Percentiles rank a stretch among this genome's conserved stretches.
These are phyloP conservation scores for Crithidia fasciculata DNA, from an alignment of 208 protist species.

Conservation along the genomic window DNA sequence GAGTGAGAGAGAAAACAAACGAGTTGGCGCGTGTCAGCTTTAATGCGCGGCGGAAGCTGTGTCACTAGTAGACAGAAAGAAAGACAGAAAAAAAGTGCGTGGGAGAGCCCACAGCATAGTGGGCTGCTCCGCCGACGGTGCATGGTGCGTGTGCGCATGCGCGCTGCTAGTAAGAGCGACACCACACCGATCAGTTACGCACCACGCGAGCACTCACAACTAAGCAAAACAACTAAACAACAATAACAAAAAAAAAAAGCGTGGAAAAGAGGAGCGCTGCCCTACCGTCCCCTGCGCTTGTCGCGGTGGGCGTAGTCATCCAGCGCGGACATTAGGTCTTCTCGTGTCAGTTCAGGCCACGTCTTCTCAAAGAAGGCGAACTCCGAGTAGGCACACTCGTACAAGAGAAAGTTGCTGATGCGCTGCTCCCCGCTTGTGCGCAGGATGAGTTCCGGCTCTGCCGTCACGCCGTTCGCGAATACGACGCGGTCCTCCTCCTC, in stretches of 20 bases:
- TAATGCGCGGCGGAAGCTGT: too few species aligned
- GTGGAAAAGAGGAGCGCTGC: not conserved
- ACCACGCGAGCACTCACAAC: too few species aligned
- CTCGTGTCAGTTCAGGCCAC: conserved; percentile 77
- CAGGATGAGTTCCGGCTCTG: conserved; percentile 83
- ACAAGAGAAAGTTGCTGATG: conserved; percentile 90
- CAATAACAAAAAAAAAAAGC: not conserved
- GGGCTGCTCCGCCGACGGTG: too few species aligned
- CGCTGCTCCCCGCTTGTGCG: conserved; percentile 88
- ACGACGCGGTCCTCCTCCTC: conserved; percentile 61
- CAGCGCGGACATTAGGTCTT: conserved; percentile 55
- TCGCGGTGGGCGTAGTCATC: conserved; percentile 52
- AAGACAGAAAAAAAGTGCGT: too few species aligned
- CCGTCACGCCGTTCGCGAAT: conserved; percentile 33
- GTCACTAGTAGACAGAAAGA: too few species aligned
- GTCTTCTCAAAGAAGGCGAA: conserved; percentile 77
- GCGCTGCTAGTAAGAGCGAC: too few species aligned
- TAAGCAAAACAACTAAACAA: not conserved
- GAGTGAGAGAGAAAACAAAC: too few species aligned
- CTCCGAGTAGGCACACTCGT: conserved; percentile 88
- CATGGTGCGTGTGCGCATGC: too few species aligned
- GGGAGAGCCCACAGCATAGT: too few species aligned
- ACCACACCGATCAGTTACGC: too few species aligned
- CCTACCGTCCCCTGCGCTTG: conserved; percentile 39
- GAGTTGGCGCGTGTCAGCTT: too few species aligned